Conservation (phyloP, 495 filamentous ascomycete species). For the Entonaema liquescens region DNA sequence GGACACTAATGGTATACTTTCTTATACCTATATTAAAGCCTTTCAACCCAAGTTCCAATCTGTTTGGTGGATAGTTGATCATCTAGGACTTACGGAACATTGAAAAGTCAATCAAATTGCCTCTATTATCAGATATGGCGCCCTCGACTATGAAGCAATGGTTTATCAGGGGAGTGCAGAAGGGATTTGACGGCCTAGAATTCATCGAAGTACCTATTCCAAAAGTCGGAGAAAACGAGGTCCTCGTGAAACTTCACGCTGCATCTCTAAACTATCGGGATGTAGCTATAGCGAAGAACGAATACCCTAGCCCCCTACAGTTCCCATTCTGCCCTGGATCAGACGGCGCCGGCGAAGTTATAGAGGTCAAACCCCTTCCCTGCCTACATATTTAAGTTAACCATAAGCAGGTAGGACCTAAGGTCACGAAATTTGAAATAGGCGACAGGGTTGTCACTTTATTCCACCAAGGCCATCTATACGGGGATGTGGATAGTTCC, state of each 20-base stretch:
- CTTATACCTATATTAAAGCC: neutral
- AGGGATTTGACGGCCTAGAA: constrained; percentile 69
- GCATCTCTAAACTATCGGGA: constrained; percentile 88
- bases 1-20: neutral
- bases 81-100: neutral
- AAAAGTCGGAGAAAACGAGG: constrained; percentile 71
- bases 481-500: constrained; percentile 59
- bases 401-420: constrained; percentile 55
- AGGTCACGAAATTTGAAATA: constrained; percentile 71
- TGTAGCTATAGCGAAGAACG: constrained; percentile 76
- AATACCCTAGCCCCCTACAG: constrained; percentile 70
- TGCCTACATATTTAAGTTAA: too few species aligned
- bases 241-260: constrained; percentile 77
- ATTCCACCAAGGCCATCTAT: constrained; percentile 82
- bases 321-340: constrained; percentile 72
- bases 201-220: constrained; percentile 64
- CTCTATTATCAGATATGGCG: constrained; percentile 15
- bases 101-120: neutral
- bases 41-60: too few species aligned
- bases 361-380: constrained; percentile 54
- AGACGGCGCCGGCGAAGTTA: constrained; percentile 80
- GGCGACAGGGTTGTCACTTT: constrained; percentile 79
- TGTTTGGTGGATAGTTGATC: too few species aligned
- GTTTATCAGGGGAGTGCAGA: constrained; percentile 62
- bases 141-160: constrained; percentile 71